Evolutionary conservation across 2,329 filamentous ascomycete species (phyloP).

Genomic region (Cladophialophora carrionii): DNA sequence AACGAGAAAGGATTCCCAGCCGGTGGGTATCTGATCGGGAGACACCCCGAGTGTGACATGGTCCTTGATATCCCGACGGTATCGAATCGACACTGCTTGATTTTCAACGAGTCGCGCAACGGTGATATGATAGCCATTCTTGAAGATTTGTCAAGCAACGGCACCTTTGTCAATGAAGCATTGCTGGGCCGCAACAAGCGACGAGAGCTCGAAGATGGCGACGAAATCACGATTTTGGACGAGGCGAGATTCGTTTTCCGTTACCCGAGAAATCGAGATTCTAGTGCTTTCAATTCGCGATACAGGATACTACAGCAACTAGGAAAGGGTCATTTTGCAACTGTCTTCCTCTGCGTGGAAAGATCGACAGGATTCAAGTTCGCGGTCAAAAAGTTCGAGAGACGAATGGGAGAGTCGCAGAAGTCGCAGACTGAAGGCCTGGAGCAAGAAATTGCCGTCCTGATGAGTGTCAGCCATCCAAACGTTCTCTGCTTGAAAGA

Average conservation of each 20-base stretch:
- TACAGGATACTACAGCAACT: constrained; percentile 83
- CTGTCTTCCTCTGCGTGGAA: constrained; percentile 88
- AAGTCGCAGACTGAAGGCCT: constrained; percentile 80
- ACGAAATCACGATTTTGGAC: constrained; percentile 85
- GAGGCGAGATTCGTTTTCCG: constrained; percentile 88
- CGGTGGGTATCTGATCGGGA: constrained; percentile 85
- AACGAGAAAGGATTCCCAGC: constrained; percentile 62
- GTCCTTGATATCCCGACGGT: constrained; percentile 76
- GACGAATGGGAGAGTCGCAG: constrained; percentile 78
- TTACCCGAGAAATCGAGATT: constrained; percentile 74
- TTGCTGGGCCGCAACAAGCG: constrained; percentile 90
- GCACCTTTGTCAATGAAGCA: constrained; percentile 92
- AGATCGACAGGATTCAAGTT: constrained; percentile 78
- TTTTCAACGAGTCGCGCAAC: constrained; percentile 60
- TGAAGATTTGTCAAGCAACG: constrained; percentile 93
- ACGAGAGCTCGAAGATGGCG: constrained; percentile 82
- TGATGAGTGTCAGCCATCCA: constrained; percentile 96
- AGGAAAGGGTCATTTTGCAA: constrained; percentile 93
- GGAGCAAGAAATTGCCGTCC: constrained; percentile 92
- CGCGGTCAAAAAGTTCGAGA: constrained; percentile 94
- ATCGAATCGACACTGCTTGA: constrained; percentile 72
- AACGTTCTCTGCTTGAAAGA: constrained; percentile 92
- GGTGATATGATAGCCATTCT: constrained; percentile 70
- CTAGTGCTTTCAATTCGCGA: constrained; percentile 80
- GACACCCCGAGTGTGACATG: constrained; percentile 89